phyloP scores from a whole-genome alignment of 2,329 filamentous ascomycete species.

The Aureobasidium leucospermi region DNA sequence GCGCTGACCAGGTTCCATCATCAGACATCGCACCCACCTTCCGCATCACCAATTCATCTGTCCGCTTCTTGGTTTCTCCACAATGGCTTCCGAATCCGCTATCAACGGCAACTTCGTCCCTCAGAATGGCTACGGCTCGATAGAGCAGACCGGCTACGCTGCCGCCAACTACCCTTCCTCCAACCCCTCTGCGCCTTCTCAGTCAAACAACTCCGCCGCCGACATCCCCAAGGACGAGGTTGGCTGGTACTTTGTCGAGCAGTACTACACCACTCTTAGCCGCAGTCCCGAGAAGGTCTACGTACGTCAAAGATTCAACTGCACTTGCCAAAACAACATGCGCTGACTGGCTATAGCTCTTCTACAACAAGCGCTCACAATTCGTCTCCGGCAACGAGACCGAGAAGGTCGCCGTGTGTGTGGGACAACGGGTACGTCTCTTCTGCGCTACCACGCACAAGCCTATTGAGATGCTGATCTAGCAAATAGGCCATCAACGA shows the following conservation, averaged over 20 bases:
- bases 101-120: constrained; percentile 44
- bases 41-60: not conserved
- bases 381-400: constrained; percentile 90
- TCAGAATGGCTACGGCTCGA: constrained; percentile 32
- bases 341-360: constrained; percentile 49
- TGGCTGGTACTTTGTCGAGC: constrained; percentile 98
- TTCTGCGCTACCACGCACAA: not conserved
- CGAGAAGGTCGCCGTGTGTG: constrained; percentile 75
- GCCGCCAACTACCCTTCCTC: constrained; percentile 17
- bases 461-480: constrained; percentile 15
- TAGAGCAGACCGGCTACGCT: constrained; percentile 29
- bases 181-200: constrained; percentile 21
- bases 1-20: not conserved
- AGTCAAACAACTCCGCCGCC: constrained; percentile 17
- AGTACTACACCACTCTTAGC: constrained; percentile 97
- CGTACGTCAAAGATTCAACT: constrained; percentile 27
- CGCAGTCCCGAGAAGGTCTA: constrained; percentile 90
- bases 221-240: constrained; percentile 80
- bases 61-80: constrained; percentile 8
- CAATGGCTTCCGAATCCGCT: constrained; percentile 34
- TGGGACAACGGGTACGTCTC: constrained; percentile 72
- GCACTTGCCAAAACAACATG: not conserved
- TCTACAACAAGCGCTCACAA: constrained; percentile 94
- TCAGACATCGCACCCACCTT: not conserved
- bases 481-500: constrained; percentile 72